Evolutionary conservation across 495 filamentous ascomycete species (phyloP).

Genomic region (Aspergillus biplanus): DNA sequence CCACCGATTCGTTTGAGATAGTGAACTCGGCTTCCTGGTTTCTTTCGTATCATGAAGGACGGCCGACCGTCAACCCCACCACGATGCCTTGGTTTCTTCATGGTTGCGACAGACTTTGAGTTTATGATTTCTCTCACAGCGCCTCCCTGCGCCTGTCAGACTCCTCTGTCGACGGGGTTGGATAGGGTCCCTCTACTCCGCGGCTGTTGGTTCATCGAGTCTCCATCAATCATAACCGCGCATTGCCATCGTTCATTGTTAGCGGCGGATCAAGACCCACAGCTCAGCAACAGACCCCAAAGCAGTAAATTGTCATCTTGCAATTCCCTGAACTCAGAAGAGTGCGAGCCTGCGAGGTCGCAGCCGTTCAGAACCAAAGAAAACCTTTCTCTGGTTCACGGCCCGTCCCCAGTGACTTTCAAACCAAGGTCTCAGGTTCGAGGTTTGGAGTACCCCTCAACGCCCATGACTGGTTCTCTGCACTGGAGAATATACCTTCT

Average conservation of each 20-base stretch:
- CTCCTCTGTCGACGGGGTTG: constrained; percentile 18
- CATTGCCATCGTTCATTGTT: constrained; percentile 18
- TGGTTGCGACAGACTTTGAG: not conserved
- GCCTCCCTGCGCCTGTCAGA: constrained; percentile 7
- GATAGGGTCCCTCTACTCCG: constrained; percentile 21
- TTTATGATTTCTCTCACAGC: constrained; percentile 1
- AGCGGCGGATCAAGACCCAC: constrained; percentile 35
- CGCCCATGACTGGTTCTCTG: constrained; percentile 18
- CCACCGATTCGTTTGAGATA: no score
- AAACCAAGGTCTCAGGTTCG: constrained; percentile 26
- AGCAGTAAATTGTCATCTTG: not conserved
- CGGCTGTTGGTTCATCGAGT: constrained; percentile 19
- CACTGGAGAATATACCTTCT: not conserved
- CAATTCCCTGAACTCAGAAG: not conserved
- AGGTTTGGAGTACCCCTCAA: constrained; percentile 8
- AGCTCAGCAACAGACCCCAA: constrained; percentile 23
- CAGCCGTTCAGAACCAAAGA: constrained; percentile 20
- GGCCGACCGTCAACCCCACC: constrained; percentile 26
- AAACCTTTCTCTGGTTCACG: constrained; percentile 19
- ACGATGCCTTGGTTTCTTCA: constrained; percentile 16
- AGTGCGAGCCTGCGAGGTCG: not conserved
- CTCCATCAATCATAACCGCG: constrained; percentile 26
- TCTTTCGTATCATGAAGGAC: not conserved
- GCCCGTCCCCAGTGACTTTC: constrained; percentile 18
- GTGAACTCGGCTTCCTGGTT: no score